phyloP scores from a whole-genome alignment of 192 early-diverging fungal species.

The Coemansia sp. region DNA sequence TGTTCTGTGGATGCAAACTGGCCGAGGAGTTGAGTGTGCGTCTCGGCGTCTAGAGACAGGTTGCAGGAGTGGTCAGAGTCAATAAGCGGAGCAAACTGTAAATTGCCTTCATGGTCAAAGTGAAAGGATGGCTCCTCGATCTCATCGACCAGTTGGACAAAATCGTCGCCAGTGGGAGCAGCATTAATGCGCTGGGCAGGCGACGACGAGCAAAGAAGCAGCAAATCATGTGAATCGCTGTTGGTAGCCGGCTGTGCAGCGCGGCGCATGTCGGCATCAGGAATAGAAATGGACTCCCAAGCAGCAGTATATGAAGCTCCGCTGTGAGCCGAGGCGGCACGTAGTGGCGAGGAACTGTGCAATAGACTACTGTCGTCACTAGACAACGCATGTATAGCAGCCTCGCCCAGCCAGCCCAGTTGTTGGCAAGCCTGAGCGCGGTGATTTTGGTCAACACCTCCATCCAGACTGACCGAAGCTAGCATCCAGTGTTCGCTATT shows the following conservation, averaged over 20 bases:
- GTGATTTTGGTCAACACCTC: not conserved
- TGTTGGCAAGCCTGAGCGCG: constrained; percentile 4
- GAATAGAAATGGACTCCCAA: constrained; percentile 11
- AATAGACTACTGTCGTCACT: not conserved
- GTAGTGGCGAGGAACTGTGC: not conserved
- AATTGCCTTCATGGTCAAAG: constrained; percentile 35
- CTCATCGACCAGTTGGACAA: not conserved
- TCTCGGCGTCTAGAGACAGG: not conserved
- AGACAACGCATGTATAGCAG: not conserved
- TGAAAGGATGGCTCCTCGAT: constrained; percentile 7
- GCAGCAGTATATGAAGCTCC: constrained; percentile 1
- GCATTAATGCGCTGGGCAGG: not conserved
- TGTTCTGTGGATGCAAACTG: not conserved
- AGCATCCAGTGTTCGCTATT: constrained; percentile 2
- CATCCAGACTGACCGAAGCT: not conserved
- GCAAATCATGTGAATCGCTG: not conserved
- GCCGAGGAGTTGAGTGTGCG: not conserved
- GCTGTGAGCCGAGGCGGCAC: not conserved
- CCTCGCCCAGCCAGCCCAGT: constrained; percentile 22
- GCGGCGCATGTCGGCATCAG: not conserved
- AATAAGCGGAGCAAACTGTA: constrained; percentile 14
- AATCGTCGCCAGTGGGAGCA: not conserved
- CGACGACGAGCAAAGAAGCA: not conserved
- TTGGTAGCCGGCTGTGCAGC: not conserved
- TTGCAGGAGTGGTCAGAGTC: not conserved